These are phyloP conservation scores for Trypanosoma boissoni DNA, from an alignment of 208 protist genomes.

Conservation along the genomic window DNA sequence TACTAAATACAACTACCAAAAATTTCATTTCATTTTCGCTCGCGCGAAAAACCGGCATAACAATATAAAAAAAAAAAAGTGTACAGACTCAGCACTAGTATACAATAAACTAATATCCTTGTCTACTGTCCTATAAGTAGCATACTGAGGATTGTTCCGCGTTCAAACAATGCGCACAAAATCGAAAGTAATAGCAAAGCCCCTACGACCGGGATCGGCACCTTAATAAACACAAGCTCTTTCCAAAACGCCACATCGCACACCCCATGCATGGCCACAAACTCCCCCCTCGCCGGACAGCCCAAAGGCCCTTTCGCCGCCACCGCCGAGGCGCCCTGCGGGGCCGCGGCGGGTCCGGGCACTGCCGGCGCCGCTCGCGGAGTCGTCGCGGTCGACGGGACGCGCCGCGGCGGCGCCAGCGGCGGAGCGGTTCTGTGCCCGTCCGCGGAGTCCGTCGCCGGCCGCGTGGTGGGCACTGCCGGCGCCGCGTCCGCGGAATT, in stretches of 20 bases:
- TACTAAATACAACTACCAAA: too few species aligned
- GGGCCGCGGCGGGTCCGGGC: too few species aligned
- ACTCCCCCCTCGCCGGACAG: neutral
- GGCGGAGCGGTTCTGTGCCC: too few species aligned
- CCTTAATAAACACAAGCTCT: constrained; percentile 38
- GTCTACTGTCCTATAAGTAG: constrained; percentile 37
- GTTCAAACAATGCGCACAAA: constrained; percentile 63
- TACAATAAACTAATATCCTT: neutral
- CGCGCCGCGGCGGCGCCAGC: too few species aligned
- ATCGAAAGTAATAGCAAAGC: constrained; percentile 54
- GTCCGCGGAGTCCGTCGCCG: too few species aligned
- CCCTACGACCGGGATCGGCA: constrained; percentile 37
- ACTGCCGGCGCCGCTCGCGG: too few species aligned
- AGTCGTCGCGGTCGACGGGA: too few species aligned
- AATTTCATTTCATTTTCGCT: constrained; percentile 3
- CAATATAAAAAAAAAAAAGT: neutral
- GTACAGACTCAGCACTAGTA: neutral
- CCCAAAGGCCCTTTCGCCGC: too few species aligned
- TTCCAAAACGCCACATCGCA: constrained; percentile 20
- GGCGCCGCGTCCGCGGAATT: too few species aligned
- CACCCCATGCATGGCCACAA: neutral
- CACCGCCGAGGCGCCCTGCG: too few species aligned
- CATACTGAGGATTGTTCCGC: constrained; percentile 44
- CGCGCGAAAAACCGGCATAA: neutral
- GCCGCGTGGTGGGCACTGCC: too few species aligned